A percentile compares a stretch with the other conserved stretches of the same genome.
These are phyloP conservation scores for Calamus simplicifolius DNA, from an alignment of 176 grass and related monocot species.

Conservation along the genomic window DNA sequence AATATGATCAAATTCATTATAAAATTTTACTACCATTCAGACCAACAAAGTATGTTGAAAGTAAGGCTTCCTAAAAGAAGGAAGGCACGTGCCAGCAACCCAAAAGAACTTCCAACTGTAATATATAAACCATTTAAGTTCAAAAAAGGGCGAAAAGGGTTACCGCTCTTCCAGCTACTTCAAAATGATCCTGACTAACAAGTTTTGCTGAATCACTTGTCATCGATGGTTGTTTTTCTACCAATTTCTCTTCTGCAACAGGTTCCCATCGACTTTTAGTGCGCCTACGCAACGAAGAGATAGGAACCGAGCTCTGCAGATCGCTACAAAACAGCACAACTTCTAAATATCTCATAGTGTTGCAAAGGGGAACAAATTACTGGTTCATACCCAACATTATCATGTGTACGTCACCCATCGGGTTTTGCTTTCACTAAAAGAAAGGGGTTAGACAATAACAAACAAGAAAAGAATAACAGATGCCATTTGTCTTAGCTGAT, in stretches of 20 bases:
- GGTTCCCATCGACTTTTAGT: slow-evolving; percentile 92
- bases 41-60: too few species aligned
- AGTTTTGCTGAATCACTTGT: slow-evolving; percentile 28
- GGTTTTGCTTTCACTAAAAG: too few species aligned
- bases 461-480: too few species aligned
- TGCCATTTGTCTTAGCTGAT: too few species aligned
- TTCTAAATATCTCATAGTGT: too few species aligned
- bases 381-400: neutral
- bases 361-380: neutral
- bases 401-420: too few species aligned
- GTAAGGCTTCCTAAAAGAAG: slow-evolving; percentile 2
- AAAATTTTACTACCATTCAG: too few species aligned
- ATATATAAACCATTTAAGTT: slow-evolving; percentile 1
- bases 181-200: slow-evolving; percentile 24
- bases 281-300: slow-evolving; percentile 37
- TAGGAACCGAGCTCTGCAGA: slow-evolving; percentile 37
- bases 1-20: neutral
- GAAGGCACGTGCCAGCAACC: slow-evolving; percentile 1
- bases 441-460: too few species aligned
- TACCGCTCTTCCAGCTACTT: slow-evolving; percentile 45
- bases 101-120: neutral
- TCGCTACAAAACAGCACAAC: slow-evolving; percentile 12
- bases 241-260: slow-evolving; percentile 46
- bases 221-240: slow-evolving; percentile 39
- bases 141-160: slow-evolving; percentile 17